These are phyloP conservation scores for Fraxinus platypoda DNA, from an alignment of 305 asterid genomes.

Conservation along the genomic window DNA sequence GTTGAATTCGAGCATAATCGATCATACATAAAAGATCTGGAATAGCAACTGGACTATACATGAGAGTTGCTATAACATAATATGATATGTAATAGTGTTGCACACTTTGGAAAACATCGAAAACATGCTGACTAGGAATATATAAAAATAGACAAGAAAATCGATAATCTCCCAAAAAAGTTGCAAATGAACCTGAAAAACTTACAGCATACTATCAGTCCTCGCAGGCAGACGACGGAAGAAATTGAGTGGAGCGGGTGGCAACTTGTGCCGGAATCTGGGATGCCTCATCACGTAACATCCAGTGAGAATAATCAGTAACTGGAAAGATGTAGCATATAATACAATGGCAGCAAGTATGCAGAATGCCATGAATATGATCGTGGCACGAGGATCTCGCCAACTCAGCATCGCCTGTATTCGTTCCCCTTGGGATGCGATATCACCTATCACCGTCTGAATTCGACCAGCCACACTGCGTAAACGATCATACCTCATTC, in stretches of 20 bases:
- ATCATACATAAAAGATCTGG: neutral
- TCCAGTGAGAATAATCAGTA: constrained; percentile 47
- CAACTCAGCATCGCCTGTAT: constrained; percentile 78
- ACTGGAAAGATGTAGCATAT: constrained; percentile 61
- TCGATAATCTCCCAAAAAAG: constrained; percentile 12
- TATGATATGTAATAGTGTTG: constrained; percentile 5
- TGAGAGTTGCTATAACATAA: constrained; percentile 14
- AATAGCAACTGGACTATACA: constrained; percentile 18
- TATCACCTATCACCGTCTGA: constrained; percentile 77
- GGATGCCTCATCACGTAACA: constrained; percentile 85
- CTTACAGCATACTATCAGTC: constrained; percentile 78
- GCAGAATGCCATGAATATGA: constrained; percentile 62
- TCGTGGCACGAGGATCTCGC: constrained; percentile 90
- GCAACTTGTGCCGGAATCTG: constrained; percentile 64
- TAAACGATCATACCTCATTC: constrained; percentile 82
- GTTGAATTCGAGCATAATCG: neutral
- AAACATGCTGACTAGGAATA: neutral
- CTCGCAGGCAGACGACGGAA: constrained; percentile 84
- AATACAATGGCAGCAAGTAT: constrained; percentile 55
- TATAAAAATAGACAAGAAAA: neutral
- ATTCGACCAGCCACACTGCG: constrained; percentile 78
- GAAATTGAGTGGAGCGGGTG: constrained; percentile 73
- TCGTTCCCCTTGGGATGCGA: constrained; percentile 90
- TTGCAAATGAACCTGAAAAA: constrained; percentile 1
- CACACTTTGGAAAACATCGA: constrained; percentile 14